Percentiles rank a stretch among this genome's conserved stretches.
These are phyloP conservation scores for Phytophthora rubi DNA, from an alignment of 352 stramenopile species.

Conservation along the genomic window DNA sequence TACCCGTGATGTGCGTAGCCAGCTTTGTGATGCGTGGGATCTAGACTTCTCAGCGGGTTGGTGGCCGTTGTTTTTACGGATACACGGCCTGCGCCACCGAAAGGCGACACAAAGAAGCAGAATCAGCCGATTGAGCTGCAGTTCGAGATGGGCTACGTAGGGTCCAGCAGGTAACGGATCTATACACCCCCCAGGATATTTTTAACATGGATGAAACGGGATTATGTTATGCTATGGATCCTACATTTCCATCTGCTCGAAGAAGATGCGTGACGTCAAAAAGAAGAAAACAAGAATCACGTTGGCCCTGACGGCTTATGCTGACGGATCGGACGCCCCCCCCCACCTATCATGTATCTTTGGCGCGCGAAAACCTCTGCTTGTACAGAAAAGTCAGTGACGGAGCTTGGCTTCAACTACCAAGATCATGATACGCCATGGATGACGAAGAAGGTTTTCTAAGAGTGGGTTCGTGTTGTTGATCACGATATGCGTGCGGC, in stretches of 20 bases:
- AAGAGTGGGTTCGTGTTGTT: background rate
- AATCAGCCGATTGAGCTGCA: background rate
- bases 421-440: background rate
- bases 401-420: background rate
- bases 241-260: background rate
- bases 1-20: background rate
- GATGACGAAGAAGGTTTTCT: background rate
- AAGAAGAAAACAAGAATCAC: background rate
- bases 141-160: background rate
- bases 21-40: background rate
- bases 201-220: background rate
- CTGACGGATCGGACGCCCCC: background rate
- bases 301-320: background rate
- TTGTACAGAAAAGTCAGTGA: background rate
- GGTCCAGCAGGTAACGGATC: background rate
- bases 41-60: background rate
- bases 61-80: background rate
- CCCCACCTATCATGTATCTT: background rate
- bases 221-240: background rate
- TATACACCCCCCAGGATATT: background rate
- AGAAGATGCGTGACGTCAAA: background rate
- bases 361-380: background rate
- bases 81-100: background rate
- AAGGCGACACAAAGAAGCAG: background rate
- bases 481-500: background rate